These are phyloP conservation scores for Zymoseptoria pseudotritici DNA, from an alignment of 2,329 filamentous ascomycete species.

Conservation along the genomic window DNA sequence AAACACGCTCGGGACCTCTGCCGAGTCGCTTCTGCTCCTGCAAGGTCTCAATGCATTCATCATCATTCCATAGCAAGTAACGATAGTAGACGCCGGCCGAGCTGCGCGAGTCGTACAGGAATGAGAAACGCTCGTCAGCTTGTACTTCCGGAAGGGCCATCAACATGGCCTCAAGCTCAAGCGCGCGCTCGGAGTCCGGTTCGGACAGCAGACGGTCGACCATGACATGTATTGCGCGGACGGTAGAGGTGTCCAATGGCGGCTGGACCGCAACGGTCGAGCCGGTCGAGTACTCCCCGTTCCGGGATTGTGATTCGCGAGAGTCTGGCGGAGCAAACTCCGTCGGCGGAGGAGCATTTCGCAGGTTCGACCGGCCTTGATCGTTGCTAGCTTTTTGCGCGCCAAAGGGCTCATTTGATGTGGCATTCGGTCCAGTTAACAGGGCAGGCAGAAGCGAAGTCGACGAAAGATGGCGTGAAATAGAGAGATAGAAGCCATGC, in stretches of 20 bases:
- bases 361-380: conserved; percentile 32
- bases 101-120: conserved; percentile 81
- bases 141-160: conserved; percentile 84
- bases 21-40: conserved; percentile 34
- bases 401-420: conserved; percentile 24
- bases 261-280: conserved; percentile 48
- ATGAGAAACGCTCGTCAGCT: conserved; percentile 82
- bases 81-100: conserved; percentile 82
- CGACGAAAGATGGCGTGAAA: conserved; percentile 78
- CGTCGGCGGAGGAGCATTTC: conserved; percentile 41
- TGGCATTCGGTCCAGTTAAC: conserved; percentile 2
- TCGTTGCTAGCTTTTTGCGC: conserved; percentile 20
- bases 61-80: conserved; percentile 68
- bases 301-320: conserved; percentile 43
- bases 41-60: conserved; percentile 39
- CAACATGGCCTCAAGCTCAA: conserved; percentile 82
- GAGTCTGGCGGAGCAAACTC: conserved; percentile 69
- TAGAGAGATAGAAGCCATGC: conserved; percentile 70
- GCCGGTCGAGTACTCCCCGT: conserved; percentile 8
- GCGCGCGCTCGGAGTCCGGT: conserved; percentile 42
- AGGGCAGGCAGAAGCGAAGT: conserved; percentile 11
- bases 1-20: conserved; percentile 24
- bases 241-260: conserved; percentile 68
- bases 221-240: conserved; percentile 81
- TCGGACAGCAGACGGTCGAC: conserved; percentile 72